Conservation (phyloP, 2,329 filamentous ascomycete genomes). For the Colletotrichum spinosum region DNA sequence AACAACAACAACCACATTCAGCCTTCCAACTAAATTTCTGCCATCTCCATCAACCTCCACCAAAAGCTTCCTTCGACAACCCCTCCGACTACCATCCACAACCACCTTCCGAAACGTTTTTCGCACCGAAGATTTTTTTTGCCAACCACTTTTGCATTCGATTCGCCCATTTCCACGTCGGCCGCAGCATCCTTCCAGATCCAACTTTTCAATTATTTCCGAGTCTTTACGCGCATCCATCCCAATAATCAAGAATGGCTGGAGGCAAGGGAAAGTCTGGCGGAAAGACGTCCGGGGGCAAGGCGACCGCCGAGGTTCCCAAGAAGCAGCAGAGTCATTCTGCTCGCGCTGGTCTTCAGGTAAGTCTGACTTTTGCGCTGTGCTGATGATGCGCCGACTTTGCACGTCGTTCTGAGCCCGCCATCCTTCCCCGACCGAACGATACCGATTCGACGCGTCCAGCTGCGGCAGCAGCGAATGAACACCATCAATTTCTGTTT, state of each 20-base stretch:
- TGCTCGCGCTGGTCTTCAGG: slow-evolving; percentile 93
- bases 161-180: slow-evolving; percentile 16
- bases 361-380: slow-evolving; percentile 61
- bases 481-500: neutral
- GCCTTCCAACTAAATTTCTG: slow-evolving; percentile 37
- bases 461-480: neutral
- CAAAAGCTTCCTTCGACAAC: slow-evolving; percentile 36
- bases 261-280: slow-evolving; percentile 97
- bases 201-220: neutral
- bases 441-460: slow-evolving; percentile 37
- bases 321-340: slow-evolving; percentile 97
- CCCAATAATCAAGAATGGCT: slow-evolving; percentile 63
- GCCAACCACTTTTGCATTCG: slow-evolving; percentile 19
- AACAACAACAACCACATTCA: slow-evolving; percentile 37
- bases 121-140: slow-evolving; percentile 24
- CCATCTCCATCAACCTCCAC: slow-evolving; percentile 38
- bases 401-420: slow-evolving; percentile 28
- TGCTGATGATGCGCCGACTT: slow-evolving; percentile 37
- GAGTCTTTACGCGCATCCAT: slow-evolving; percentile 25
- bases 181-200: too few species aligned
- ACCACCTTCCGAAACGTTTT: slow-evolving; percentile 24
- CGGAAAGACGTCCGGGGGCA: slow-evolving; percentile 88
- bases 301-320: slow-evolving; percentile 73
- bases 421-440: slow-evolving; percentile 36
- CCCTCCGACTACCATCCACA: slow-evolving; percentile 28